phyloP scores from a whole-genome alignment of 805 yeast genomes.

The Ogataea chonburiensis region DNA sequence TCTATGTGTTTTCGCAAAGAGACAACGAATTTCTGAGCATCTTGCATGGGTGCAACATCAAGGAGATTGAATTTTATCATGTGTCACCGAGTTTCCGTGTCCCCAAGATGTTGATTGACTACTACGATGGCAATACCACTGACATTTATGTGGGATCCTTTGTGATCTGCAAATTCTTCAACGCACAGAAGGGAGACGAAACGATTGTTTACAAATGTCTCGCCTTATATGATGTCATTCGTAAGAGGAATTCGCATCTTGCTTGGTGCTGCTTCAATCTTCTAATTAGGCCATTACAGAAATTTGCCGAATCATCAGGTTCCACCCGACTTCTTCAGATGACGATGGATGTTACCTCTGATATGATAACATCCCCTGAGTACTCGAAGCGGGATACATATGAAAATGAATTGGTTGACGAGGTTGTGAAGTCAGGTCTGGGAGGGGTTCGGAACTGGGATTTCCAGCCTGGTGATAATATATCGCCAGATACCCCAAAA shows the following conservation, averaged over 20 bases:
- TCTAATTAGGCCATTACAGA: constrained; percentile 21
- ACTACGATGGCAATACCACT: not conserved
- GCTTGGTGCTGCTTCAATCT: constrained; percentile 23
- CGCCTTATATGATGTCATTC: constrained; percentile 18
- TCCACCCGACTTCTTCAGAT: constrained; percentile 26
- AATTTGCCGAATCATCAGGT: constrained; percentile 24
- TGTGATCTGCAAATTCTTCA: constrained; percentile 23
- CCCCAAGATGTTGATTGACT: constrained; percentile 34
- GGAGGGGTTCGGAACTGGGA: constrained; percentile 23
- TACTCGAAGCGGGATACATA: constrained; percentile 29
- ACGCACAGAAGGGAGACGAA: constrained; percentile 26
- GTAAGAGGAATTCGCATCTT: constrained; percentile 12
- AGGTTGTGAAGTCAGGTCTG: constrained; percentile 25
- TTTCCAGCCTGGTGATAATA: constrained; percentile 15
- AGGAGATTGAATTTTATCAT: constrained; percentile 30
- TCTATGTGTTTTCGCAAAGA: constrained; percentile 36
- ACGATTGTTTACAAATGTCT: constrained; percentile 25
- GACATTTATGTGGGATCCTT: constrained; percentile 20
- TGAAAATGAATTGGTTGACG: constrained; percentile 17
- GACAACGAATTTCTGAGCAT: constrained; percentile 36
- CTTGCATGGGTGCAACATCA: constrained; percentile 36
- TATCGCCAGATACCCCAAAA: too few relatives aligned
- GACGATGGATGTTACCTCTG: constrained; percentile 25
- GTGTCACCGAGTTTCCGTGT: constrained; percentile 36
- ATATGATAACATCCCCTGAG: constrained; percentile 32